Percentiles rank a stretch among this genome's conserved stretches.
These are phyloP conservation scores for Diaporthe destruens DNA, from an alignment of 2,329 filamentous ascomycete genomes.

Conservation along the genomic window DNA sequence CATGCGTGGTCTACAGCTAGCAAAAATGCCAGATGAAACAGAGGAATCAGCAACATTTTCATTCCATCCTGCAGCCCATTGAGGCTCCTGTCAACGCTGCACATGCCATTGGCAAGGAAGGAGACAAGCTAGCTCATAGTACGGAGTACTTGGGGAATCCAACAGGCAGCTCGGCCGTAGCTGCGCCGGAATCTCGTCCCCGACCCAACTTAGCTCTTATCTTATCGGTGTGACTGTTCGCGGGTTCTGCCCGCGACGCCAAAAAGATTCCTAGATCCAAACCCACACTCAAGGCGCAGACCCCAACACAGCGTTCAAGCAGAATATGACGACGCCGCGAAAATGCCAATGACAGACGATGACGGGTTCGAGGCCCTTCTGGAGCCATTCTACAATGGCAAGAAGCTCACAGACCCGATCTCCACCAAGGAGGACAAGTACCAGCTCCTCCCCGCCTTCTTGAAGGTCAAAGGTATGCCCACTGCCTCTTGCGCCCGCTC, in stretches of 20 bases:
- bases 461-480: conserved; percentile 86
- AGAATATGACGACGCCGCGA: conserved; percentile 43
- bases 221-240: conserved; percentile 38
- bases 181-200: not conserved
- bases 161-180: not conserved
- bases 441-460: conserved; percentile 95
- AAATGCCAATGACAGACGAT: conserved; percentile 66
- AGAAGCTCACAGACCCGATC: conserved; percentile 74
- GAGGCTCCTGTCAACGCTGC: not conserved
- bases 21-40: not conserved
- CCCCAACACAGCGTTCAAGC: not conserved
- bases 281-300: not conserved
- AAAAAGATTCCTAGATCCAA: conserved; percentile 33
- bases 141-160: not conserved
- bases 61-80: not conserved
- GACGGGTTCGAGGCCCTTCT: conserved; percentile 76
- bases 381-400: conserved; percentile 77
- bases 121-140: not conserved
- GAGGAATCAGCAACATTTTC: not conserved
- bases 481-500: conserved; percentile 6
- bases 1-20: not conserved
- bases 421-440: conserved; percentile 87
- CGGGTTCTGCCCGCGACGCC: conserved; percentile 23
- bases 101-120: not conserved
- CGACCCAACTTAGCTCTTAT: conserved; percentile 37